Percentiles rank a stretch among this genome's conserved stretches.
Conservation (phyloP, 1,284 basidiomycete genomes). For the Hemileia vastatrix region DNA sequence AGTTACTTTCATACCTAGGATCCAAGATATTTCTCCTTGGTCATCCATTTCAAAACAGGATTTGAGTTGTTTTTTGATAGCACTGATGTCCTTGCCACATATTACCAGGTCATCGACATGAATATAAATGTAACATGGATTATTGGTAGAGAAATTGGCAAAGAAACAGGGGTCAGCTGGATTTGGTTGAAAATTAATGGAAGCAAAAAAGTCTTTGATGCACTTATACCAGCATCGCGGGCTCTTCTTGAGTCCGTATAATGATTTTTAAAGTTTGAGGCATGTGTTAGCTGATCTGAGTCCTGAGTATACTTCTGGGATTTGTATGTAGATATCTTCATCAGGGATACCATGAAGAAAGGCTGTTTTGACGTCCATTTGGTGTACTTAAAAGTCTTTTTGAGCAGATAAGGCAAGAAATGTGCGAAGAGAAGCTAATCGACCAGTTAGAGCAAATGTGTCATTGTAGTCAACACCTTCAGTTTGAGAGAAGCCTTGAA, state of each 20-base stretch:
- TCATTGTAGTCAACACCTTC: conserved; percentile 1
- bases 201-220: no score
- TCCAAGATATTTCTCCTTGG: background rate
- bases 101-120: conserved; percentile 11
- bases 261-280: conserved; percentile 11
- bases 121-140: background rate
- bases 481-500: background rate
- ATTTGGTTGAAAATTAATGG: background rate
- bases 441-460: background rate
- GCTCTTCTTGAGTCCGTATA: no score
- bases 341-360: background rate
- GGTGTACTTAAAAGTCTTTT: background rate
- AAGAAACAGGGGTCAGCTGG: background rate
- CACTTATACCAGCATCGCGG: no score
- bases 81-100: background rate
- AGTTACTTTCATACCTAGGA: conserved; percentile 5
- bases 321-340: background rate
- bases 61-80: background rate
- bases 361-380: conserved; percentile 1
- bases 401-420: background rate
- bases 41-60: conserved; percentile 6
- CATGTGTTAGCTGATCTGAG: background rate
- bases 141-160: background rate
- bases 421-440: background rate
- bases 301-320: background rate